These are phyloP conservation scores for Alternaria gaisen DNA, from an alignment of 2,329 filamentous ascomycete species.

Conservation along the genomic window DNA sequence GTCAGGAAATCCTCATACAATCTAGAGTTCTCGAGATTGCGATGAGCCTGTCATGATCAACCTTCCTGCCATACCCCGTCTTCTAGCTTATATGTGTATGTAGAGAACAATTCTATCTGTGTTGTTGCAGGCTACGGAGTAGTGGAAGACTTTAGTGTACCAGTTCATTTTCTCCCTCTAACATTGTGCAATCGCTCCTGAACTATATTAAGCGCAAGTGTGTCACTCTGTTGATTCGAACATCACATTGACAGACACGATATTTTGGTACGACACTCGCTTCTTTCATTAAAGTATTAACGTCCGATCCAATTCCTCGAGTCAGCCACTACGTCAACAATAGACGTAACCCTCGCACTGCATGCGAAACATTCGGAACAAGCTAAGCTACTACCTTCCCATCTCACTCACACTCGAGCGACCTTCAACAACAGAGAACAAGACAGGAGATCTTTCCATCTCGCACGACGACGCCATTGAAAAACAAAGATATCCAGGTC, in stretches of 20 bases:
- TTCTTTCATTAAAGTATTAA: slow-evolving; percentile 22
- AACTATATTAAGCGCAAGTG: not conserved
- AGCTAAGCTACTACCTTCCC: not conserved
- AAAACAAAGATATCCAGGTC: slow-evolving; percentile 8
- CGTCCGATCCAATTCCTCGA: slow-evolving; percentile 9
- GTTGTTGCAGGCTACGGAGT: too few species aligned
- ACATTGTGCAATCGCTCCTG: not conserved
- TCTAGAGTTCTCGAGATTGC: too few species aligned
- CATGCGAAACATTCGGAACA: not conserved
- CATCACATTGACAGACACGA: not conserved
- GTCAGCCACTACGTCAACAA: slow-evolving; percentile 8
- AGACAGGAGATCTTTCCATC: slow-evolving; percentile 11
- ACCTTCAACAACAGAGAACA: slow-evolving; percentile 5
- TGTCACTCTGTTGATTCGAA: not conserved
- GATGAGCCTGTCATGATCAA: not conserved
- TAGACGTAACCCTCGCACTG: not conserved
- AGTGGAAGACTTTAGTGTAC: too few species aligned
- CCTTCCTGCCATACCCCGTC: too few species aligned
- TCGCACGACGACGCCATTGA: slow-evolving; percentile 12
- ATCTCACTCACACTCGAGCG: not conserved
- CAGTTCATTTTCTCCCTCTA: too few species aligned
- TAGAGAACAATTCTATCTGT: too few species aligned
- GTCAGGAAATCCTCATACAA: too few species aligned
- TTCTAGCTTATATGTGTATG: too few species aligned
- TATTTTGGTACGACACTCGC: slow-evolving; percentile 10